These are phyloP conservation scores for Penicillium sp. DNA, from an alignment of 2,329 filamentous ascomycete genomes.

Conservation along the genomic window DNA sequence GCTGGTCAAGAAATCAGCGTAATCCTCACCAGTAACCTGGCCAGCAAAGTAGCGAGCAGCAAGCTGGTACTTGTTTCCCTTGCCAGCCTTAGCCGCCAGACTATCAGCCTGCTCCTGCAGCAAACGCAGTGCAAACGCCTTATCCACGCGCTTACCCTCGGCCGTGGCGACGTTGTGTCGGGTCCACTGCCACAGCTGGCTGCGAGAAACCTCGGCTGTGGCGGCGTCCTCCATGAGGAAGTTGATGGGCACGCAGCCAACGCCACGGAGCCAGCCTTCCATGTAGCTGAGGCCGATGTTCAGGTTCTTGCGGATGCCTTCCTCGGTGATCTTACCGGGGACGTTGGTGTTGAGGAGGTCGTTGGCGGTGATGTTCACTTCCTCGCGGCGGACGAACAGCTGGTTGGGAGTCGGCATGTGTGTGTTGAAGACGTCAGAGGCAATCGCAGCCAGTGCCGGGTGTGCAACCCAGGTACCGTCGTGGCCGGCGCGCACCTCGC, in stretches of 20 bases:
- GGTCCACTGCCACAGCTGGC: constrained; percentile 96
- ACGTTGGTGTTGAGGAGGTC: constrained; percentile 98
- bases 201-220: constrained; percentile 91
- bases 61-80: constrained; percentile 87
- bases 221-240: constrained; percentile 98
- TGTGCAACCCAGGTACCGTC: constrained; percentile 98
- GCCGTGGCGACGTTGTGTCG: constrained; percentile 70
- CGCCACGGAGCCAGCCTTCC: constrained; percentile 94
- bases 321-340: constrained; percentile 85
- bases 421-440: constrained; percentile 91
- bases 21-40: constrained; percentile 96
- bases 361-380: constrained; percentile 79
- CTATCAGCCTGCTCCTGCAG: constrained; percentile 81
- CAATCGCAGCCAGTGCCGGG: constrained; percentile 83
- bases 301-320: constrained; percentile 94
- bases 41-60: constrained; percentile 89
- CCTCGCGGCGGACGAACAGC: constrained; percentile 84
- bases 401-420: constrained; percentile 99
- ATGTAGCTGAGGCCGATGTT: constrained; percentile 97
- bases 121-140: constrained; percentile 81
- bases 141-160: constrained; percentile 90
- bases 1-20: constrained; percentile 90
- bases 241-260: constrained; percentile 97
- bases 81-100: constrained; percentile 69
- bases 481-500: constrained; percentile 91